Evolutionary conservation across 2,329 filamentous ascomycete species (phyloP), one percentile per base, ranked within the genome.

Genomic region (Aspergillus pseudonomiae): DNA sequence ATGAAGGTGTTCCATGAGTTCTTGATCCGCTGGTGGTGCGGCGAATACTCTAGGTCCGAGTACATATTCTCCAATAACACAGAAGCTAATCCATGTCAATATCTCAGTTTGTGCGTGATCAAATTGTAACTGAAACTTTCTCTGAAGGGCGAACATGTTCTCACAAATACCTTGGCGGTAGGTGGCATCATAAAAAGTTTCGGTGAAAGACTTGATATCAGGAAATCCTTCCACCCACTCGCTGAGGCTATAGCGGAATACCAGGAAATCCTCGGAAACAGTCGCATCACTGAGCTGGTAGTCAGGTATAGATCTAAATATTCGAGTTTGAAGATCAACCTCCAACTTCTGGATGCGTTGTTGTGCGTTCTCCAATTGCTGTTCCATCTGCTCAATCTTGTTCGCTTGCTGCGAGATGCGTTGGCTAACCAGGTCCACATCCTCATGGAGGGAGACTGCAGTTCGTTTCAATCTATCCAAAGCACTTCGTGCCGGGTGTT

Each of bases 151-250:
- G 21, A 26, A 4, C 16, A 59, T 16, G 5, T 45, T 28, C 30
- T 50, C 21, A 28, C 10, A 26, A 12, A 34, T 56, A 24, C 28
- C 46, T 9, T 14, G 7, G 14, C 16, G 24, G 19, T 19, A 7
- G 26, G 28, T 6, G 26, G 26, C 24, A 30, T 19, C 7, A 30
- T 6, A 3, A 30, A 50, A 2, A 30, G 46, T 6, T 32, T 43
- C 46, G 3, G 4, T 16, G 7, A 34, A 36, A 19, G 24, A 28
- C 21, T 2, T 26, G 14, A 61, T 56, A n/a, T 63, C 50, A 10
- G 63, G 58, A n/a, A 61, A 39, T 10, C 9, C 56, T 21, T 63
- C 58, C 0, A 59, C 4, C 57, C 61, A 63, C 4, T 57, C 59
- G 7, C 58, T 61, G 16, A 59, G 3, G 24, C 24, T 61, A 6